A percentile compares a stretch with the other conserved stretches of the same genome.
phyloP scores from a whole-genome alignment of 23 red algal species.

The Gracilariopsis chorda region DNA sequence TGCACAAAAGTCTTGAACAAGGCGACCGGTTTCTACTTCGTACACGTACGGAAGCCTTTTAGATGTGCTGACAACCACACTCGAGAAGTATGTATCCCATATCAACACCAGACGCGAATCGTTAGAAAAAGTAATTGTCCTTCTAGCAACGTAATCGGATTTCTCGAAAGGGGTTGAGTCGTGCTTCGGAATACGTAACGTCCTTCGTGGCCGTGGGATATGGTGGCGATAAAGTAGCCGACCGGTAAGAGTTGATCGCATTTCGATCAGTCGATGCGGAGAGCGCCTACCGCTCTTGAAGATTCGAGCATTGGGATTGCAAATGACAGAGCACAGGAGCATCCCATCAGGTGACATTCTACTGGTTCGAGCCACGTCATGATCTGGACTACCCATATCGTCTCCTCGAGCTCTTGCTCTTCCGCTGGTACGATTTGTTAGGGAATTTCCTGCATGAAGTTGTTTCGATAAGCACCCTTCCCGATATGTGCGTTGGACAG shows the following conservation, averaged over 20 bases:
- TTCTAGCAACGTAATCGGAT: conserved; percentile 18
- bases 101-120: conserved; percentile 46
- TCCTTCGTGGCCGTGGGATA: neutral
- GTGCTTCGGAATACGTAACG: neutral
- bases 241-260: conserved; percentile 50
- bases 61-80: neutral
- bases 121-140: conserved; percentile 44
- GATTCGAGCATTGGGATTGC: neutral
- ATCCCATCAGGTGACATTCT: conserved; percentile 54
- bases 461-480: no score
- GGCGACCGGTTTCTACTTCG: conserved; percentile 19
- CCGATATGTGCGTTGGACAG: no score
- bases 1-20: conserved; percentile 33
- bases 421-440: no score
- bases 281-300: neutral
- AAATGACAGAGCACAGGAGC: conserved; percentile 51
- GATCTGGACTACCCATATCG: neutral
- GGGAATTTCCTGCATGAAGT: neutral
- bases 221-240: conserved; percentile 19
- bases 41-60: conserved; percentile 44
- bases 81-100: conserved; percentile 46
- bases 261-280: conserved; percentile 35
- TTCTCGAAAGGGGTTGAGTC: conserved; percentile 28
- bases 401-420: no score
- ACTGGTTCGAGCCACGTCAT: conserved; percentile 5